These are phyloP conservation scores for Cordyceps cateniannulata DNA, from an alignment of 2,329 filamentous ascomycete genomes.

Conservation along the genomic window DNA sequence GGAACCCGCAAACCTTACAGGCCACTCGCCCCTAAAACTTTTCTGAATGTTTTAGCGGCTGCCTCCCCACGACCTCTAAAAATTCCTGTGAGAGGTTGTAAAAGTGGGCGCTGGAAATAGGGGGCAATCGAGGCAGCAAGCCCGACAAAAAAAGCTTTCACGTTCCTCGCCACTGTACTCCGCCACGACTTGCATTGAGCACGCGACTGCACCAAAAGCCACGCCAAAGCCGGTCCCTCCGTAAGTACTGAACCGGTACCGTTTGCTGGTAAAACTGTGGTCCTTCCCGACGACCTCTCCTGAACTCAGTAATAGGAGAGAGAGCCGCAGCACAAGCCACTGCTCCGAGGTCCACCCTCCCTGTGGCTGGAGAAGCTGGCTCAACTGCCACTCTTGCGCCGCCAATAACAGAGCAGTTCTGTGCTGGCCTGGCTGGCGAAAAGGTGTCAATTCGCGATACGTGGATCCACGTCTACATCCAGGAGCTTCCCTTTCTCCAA, in stretches of 20 bases:
- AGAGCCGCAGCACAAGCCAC: constrained; percentile 1
- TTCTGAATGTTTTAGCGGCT: not conserved
- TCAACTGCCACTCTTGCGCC: not conserved
- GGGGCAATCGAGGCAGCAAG: not conserved
- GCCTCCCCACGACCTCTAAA: too few relatives aligned
- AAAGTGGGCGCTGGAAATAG: constrained; percentile 8
- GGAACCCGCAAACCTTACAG: not conserved
- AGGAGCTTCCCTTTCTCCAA: constrained; percentile 11
- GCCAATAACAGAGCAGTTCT: not conserved
- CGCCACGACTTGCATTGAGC: not conserved
- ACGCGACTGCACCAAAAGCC: constrained; percentile 1
- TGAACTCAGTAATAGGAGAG: not conserved
- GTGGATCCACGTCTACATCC: constrained; percentile 11
- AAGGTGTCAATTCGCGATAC: constrained; percentile 17
- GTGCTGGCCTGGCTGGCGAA: constrained; percentile 10
- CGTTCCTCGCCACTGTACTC: constrained; percentile 7
- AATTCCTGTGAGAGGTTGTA: too few relatives aligned
- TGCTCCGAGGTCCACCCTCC: not conserved
- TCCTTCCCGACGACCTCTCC: not conserved
- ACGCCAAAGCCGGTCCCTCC: not conserved
- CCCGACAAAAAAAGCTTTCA: not conserved
- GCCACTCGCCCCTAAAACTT: not conserved
- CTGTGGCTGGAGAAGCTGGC: not conserved
- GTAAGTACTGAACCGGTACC: not conserved
- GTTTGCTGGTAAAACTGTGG: not conserved